Evolutionary conservation across 345 rosid species (phyloP).

Genomic region (Firmiana major): DNA sequence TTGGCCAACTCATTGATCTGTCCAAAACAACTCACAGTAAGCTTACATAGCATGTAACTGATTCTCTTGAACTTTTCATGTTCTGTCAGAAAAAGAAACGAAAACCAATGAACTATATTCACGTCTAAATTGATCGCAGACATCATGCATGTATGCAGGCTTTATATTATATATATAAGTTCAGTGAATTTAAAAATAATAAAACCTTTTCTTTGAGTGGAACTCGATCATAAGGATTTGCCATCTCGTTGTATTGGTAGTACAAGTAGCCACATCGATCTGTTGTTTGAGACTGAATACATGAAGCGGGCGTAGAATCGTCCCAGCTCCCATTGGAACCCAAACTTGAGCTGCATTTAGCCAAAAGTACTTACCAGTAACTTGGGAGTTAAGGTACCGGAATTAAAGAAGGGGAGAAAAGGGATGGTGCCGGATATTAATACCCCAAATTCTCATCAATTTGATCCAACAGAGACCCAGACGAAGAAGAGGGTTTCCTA

Average conservation of each 20-base stretch:
- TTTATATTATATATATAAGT: too few species aligned
- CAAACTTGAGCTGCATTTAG: not conserved
- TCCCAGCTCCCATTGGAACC: not conserved
- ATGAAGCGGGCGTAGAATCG: not conserved
- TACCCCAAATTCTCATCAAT: not conserved
- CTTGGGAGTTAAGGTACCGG: not conserved
- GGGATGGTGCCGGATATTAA: not conserved
- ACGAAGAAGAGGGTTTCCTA: not conserved
- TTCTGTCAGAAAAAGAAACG: not conserved
- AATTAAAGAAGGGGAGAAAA: not conserved
- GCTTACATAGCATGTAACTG: not conserved
- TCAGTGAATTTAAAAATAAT: too few species aligned
- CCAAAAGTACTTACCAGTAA: not conserved
- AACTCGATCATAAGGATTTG: slow-evolving; percentile 19
- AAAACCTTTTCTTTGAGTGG: slow-evolving; percentile 24
- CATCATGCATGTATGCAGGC: too few species aligned
- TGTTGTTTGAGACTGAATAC: not conserved
- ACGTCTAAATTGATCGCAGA: not conserved
- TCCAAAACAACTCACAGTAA: not conserved
- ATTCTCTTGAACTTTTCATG: not conserved
- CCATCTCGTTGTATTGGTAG: slow-evolving; percentile 29
- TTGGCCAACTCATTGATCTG: slow-evolving; percentile 27
- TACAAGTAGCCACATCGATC: slow-evolving; percentile 17
- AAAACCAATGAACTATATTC: not conserved
- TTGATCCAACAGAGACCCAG: not conserved